Conservation (phyloP, 345 rosid genomes). For the Clausena lansium region DNA sequence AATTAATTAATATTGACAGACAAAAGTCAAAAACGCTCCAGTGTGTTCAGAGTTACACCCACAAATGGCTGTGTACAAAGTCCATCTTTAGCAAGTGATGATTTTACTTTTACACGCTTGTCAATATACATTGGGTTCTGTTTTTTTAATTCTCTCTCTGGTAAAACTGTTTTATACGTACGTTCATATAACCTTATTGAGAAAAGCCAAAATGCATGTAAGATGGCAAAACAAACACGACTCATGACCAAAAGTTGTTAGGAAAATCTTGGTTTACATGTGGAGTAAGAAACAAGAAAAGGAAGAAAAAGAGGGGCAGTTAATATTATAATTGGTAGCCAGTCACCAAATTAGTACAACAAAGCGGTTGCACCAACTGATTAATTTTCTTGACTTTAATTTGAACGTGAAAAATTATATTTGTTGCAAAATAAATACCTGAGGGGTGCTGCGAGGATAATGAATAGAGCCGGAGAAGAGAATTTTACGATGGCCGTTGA, state of each 20-base stretch:
- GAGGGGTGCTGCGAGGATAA: slow-evolving; percentile 46
- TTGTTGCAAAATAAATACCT: slow-evolving; percentile 19
- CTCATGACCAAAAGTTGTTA: not conserved
- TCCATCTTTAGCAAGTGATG: not conserved
- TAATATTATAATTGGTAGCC: not conserved
- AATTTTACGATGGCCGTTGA: slow-evolving; percentile 30
- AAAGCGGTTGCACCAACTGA: not conserved
- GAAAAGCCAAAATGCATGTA: not conserved
- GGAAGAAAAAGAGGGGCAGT: too few species aligned
- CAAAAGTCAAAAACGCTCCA: not conserved
- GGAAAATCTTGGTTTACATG: not conserved
- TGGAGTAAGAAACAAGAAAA: not conserved
- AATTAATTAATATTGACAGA: too few species aligned
- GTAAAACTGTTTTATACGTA: too few species aligned
- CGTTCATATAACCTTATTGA: not conserved
- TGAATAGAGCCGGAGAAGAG: slow-evolving; percentile 48
- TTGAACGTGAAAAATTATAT: not conserved
- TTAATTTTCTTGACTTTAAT: not conserved
- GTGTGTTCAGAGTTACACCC: not conserved
- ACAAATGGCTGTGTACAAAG: too few species aligned
- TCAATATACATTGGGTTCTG: not conserved
- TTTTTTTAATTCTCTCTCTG: too few species aligned
- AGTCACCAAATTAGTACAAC: not conserved
- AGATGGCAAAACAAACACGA: not conserved
- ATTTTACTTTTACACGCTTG: not conserved